A percentile compares a stretch with the other conserved stretches of the same genome.
Evolutionary conservation across 1,284 basidiomycete genomes (phyloP).

Genomic region (Ceratobasidium sp.): DNA sequence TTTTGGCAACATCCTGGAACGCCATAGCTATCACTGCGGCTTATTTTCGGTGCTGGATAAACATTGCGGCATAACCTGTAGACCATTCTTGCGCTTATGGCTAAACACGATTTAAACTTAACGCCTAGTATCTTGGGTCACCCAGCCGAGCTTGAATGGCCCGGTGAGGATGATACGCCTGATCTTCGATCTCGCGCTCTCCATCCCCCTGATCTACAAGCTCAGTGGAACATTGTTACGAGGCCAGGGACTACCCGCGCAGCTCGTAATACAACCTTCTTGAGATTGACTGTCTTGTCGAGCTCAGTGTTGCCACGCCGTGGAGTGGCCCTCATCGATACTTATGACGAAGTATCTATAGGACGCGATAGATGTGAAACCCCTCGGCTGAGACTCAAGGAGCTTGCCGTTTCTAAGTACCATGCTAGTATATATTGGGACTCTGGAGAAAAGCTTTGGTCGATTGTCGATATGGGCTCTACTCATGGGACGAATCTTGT

Average conservation of each 20-base stretch:
- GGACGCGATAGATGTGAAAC: slow-evolving; percentile 72
- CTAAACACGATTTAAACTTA: neutral
- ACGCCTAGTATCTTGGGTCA: neutral
- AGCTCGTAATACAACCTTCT: slow-evolving; percentile 19
- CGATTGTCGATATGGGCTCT: slow-evolving; percentile 83
- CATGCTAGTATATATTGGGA: slow-evolving; percentile 83
- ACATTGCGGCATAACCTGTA: neutral
- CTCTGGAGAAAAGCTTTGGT: slow-evolving; percentile 68
- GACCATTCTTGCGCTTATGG: neutral
- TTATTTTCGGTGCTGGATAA: slow-evolving; percentile 1
- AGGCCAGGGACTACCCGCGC: neutral
- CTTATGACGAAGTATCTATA: slow-evolving; percentile 73
- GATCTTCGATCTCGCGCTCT: neutral
- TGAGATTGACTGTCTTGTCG: slow-evolving; percentile 30
- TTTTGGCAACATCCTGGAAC: neutral
- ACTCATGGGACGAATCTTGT: slow-evolving; percentile 72
- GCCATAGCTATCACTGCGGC: neutral
- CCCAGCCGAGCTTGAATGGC: slow-evolving; percentile 32
- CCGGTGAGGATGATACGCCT: neutral
- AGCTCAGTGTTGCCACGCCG: slow-evolving; percentile 26
- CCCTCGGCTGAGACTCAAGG: slow-evolving; percentile 78
- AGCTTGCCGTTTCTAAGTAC: slow-evolving; percentile 83
- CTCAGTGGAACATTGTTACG: no score
- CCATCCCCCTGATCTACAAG: neutral
- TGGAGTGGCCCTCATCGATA: slow-evolving; percentile 70